Base-by-base conservation (phyloP, 352 stramenopile species). In the Phytopythium litorale region DNA sequence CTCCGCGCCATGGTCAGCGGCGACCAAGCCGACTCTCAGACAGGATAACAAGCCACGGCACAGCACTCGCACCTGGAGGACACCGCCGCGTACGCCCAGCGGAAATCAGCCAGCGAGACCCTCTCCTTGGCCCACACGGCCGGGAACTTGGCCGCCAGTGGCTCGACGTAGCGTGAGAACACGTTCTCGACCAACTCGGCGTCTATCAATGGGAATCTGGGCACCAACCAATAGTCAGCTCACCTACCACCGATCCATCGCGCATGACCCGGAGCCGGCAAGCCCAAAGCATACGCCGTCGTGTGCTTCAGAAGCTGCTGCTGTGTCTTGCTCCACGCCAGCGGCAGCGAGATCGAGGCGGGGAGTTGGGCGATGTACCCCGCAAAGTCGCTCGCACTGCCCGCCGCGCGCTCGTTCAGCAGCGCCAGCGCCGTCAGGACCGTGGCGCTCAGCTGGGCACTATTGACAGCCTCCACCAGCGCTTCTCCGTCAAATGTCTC, bases 51-150 rank as follows among this genome's bases (percentile, higher is more conserved):
- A 12, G 33, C 33, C 33, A 13, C 33, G 33, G 33, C 33, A 42
- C 28, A 60, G 64, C 18, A 5, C 40, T 58, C 60, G 2, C 64
- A 87, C 80, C 82, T 72, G 30, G 82, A 92, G 5, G 76, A 88
- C n/a, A 92, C 75, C 9, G 88, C 74, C 9, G 74, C 63, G 67
- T 89, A 90, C 11, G 82, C 82, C 82, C 82, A 92, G 18, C 72
- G 63, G 49, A 90, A 92, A 33, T 61, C 67, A 7, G 71, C 73
- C 3, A 91, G 55, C 9, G 66, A 74, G n/a, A 67, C 62, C 11
- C 65, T 51, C 4, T 79, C 55, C 3, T 18, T 54, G 16, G 67
- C 35, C 82, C 82, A 91, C 30, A 88, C 32, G 0, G 46, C 57
- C 7, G 80, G 52, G 40, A 83, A 88, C 42, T 68, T 63, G 7